phyloP scores from a whole-genome alignment of 768 basidiomycete genomes.

The Sistotremastrum niveocremeum region DNA sequence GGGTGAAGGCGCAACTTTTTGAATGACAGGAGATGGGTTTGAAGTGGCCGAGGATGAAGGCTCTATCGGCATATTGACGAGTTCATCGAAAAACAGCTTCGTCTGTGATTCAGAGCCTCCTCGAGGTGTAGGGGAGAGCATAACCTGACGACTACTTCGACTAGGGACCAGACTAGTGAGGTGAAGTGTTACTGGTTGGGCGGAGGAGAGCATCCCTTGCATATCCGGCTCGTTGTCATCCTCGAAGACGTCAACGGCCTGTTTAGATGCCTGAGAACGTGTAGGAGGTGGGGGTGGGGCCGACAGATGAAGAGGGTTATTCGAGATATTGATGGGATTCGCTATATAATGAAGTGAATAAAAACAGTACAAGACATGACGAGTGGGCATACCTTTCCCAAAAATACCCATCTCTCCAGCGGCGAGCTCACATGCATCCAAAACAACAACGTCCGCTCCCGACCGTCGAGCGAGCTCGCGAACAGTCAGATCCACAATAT shows the following conservation, averaged over 20 bases:
- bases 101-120: conserved; percentile 37
- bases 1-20: conserved; percentile 28
- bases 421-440: conserved; percentile 76
- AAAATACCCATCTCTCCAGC: conserved; percentile 82
- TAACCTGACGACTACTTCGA: conserved; percentile 16
- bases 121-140: conserved; percentile 25
- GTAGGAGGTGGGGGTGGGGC: conserved; percentile 15
- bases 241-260: conserved; percentile 19
- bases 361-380: not conserved
- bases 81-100: conserved; percentile 62
- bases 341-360: not conserved
- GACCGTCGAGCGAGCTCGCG: conserved; percentile 60
- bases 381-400: conserved; percentile 46
- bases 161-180: not conserved
- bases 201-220: conserved; percentile 16
- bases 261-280: conserved; percentile 6
- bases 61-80: conserved; percentile 45
- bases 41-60: conserved; percentile 13
- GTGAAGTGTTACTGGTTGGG: conserved; percentile 4
- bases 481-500: conserved; percentile 69
- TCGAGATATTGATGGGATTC: conserved; percentile 47
- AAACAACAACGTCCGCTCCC: conserved; percentile 66
- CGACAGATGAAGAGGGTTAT: conserved; percentile 63
- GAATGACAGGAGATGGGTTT: conserved; percentile 12
- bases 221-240: conserved; percentile 27